Percentiles rank a stretch among this genome's conserved stretches.
These are phyloP conservation scores for Diaporthe humulicola DNA, from an alignment of 2,329 filamentous ascomycete genomes.

Conservation along the genomic window DNA sequence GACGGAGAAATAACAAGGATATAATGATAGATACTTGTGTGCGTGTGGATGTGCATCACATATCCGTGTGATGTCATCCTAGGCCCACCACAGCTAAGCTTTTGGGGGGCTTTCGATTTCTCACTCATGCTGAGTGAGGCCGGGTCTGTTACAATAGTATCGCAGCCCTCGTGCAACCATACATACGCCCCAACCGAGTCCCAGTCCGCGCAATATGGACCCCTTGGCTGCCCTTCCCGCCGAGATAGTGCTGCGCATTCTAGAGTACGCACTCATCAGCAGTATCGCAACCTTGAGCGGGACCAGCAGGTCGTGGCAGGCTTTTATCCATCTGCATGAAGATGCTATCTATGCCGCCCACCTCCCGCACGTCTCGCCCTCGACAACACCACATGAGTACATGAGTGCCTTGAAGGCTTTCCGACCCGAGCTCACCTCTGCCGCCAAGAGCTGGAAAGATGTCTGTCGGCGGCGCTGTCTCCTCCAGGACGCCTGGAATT, in stretches of 20 bases:
- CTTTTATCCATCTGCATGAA: conserved; percentile 43
- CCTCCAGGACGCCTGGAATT: conserved; percentile 54
- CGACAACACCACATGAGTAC: conserved; percentile 28
- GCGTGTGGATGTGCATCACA: background rate
- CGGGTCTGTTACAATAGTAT: background rate
- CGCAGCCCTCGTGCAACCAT: background rate
- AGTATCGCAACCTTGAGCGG: conserved; percentile 39
- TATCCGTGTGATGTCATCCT: background rate
- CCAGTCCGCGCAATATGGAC: conserved; percentile 35
- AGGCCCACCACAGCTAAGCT: background rate
- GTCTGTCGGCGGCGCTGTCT: conserved; percentile 56
- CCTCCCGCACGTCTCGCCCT: background rate
- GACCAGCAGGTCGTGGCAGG: conserved; percentile 41
- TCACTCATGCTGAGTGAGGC: background rate
- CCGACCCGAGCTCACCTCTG: conserved; percentile 47
- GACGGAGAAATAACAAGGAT: background rate
- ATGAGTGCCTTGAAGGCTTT: conserved; percentile 44
- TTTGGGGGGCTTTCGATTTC: background rate
- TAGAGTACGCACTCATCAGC: conserved; percentile 41
- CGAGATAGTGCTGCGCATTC: conserved; percentile 43
- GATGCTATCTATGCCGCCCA: conserved; percentile 42
- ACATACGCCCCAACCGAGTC: background rate
- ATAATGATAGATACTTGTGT: background rate
- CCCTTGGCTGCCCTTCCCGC: conserved; percentile 41
- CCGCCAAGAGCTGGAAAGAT: conserved; percentile 56